Evolutionary conservation across 768 basidiomycete genomes (phyloP), one percentile per base, ranked within the genome.

Genomic region (Lactarius hengduanensis): DNA sequence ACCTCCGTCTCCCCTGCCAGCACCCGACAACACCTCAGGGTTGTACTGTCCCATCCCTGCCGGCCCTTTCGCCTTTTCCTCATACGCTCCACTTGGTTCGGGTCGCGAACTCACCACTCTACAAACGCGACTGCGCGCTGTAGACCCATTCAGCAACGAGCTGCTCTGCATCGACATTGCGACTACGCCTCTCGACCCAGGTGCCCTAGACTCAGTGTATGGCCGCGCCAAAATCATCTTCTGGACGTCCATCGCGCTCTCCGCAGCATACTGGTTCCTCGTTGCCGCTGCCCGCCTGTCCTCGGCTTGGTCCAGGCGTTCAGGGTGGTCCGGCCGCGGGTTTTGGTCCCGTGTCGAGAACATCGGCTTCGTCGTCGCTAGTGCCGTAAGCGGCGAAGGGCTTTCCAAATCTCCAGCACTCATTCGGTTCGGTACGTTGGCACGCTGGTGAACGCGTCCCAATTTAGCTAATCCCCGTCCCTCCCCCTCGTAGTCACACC

Each of bases 351-450:
- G 88, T 72, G 80, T 91, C 16, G 89, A 95, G 73, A 91, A 91
- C 76, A 87, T 86, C 9, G 92, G 95, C 7, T 93, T 93, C 71
- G 89, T 98, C 71, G 78, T 96, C 47, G 91, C 94, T 22, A 96
- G 95, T 77, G 94, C 95, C 0, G 86, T 96, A 71, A 95, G 94
- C 63, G 97, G 96, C 6, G 94, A 96, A 75, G 84, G 91, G 43
- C 81, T 98, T 43, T 87, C 93, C 4, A 84, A 88, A 30, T 90
- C 89, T 22, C 92, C 93, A 18, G 92, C 93, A 0, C 80, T 98
- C 61, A 83, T 97, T 78, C 81, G 96, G 60, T 98, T 95, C 73
- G 88, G 94, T 94, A 74, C 73, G 91, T 80, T 59, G 43, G 61
- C 62, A 18, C 59, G 26, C 26, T 28, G 28, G 28, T 43, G 43